Evolutionary conservation across 768 basidiomycete species (phyloP).

Genomic region (Boletus rubropictus): DNA sequence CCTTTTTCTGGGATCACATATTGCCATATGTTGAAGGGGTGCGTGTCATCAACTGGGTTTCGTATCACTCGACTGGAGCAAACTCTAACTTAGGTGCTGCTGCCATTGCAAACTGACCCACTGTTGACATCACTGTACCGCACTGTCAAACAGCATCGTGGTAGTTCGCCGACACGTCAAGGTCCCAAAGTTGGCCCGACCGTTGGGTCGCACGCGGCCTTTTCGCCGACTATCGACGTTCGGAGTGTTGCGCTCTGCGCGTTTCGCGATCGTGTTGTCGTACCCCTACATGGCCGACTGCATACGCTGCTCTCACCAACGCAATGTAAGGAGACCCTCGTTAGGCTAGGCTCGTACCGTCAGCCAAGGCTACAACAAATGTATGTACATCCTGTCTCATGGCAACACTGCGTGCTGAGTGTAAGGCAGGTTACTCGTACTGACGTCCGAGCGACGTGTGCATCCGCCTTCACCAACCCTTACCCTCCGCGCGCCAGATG

Average conservation of each 20-base stretch:
- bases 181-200: constrained; percentile 36
- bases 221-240: constrained; percentile 65
- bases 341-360: constrained; percentile 51
- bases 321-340: constrained; percentile 50
- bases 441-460: constrained; percentile 61
- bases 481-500: constrained; percentile 44
- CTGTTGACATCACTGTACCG: constrained; percentile 66
- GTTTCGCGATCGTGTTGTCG: constrained; percentile 74
- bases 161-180: constrained; percentile 49
- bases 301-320: constrained; percentile 50
- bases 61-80: neutral
- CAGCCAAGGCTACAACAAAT: constrained; percentile 78
- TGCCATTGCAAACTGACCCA: constrained; percentile 58
- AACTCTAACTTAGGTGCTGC: constrained; percentile 44
- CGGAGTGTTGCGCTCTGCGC: constrained; percentile 72
- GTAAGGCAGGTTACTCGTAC: constrained; percentile 57
- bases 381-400: constrained; percentile 36
- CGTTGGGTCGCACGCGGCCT: constrained; percentile 21
- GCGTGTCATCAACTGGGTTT: constrained; percentile 24
- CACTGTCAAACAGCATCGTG: constrained; percentile 49
- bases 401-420: constrained; percentile 2
- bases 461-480: constrained; percentile 55
- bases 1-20: constrained; percentile 89
- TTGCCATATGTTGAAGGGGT: constrained; percentile 86
- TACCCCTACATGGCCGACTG: constrained; percentile 56